Percentiles rank a stretch among this genome's conserved stretches.
These are phyloP conservation scores for Lasiodiplodia gonubiensis DNA, from an alignment of 2,329 filamentous ascomycete genomes.

Conservation along the genomic window DNA sequence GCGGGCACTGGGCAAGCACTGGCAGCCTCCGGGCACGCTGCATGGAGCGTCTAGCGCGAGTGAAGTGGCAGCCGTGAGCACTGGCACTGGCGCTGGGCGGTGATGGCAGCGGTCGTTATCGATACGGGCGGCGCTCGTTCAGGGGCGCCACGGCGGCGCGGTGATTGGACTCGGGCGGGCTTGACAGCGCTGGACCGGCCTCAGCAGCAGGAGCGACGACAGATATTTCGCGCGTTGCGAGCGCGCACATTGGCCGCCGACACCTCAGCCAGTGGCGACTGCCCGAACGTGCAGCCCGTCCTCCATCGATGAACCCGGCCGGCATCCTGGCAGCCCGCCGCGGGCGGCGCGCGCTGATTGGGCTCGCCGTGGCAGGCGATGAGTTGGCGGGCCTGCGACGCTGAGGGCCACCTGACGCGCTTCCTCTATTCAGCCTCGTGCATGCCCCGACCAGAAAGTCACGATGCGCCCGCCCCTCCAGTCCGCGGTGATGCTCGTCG, in stretches of 20 bases:
- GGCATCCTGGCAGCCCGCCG: neutral
- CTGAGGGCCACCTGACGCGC: slow-evolving; percentile 20
- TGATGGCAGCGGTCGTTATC: slow-evolving; percentile 4
- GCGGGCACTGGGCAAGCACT: slow-evolving; percentile 4
- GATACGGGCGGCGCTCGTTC: slow-evolving; percentile 9
- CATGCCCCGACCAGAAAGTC: slow-evolving; percentile 16
- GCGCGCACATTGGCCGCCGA: slow-evolving; percentile 17
- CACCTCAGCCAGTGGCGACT: slow-evolving; percentile 22
- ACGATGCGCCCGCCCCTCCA: slow-evolving; percentile 2
- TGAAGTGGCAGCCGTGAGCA: slow-evolving; percentile 14
- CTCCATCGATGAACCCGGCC: slow-evolving; percentile 10
- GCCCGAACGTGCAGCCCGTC: slow-evolving; percentile 9
- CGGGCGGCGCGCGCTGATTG: neutral
- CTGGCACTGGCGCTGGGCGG: neutral
- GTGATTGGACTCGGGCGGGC: slow-evolving; percentile 16
- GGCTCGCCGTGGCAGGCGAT: neutral
- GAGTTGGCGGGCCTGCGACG: neutral
- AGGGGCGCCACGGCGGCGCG: slow-evolving; percentile 17
- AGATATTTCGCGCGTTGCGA: slow-evolving; percentile 14
- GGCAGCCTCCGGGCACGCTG: slow-evolving; percentile 18
- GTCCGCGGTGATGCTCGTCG: neutral
- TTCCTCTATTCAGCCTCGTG: slow-evolving; percentile 26
- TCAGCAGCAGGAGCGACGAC: slow-evolving; percentile 17
- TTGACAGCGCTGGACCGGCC: neutral
- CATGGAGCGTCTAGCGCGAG: slow-evolving; percentile 18